These are phyloP conservation scores for Scheffersomyces titani DNA, from an alignment of 1,139 yeast species.

Conservation along the genomic window DNA sequence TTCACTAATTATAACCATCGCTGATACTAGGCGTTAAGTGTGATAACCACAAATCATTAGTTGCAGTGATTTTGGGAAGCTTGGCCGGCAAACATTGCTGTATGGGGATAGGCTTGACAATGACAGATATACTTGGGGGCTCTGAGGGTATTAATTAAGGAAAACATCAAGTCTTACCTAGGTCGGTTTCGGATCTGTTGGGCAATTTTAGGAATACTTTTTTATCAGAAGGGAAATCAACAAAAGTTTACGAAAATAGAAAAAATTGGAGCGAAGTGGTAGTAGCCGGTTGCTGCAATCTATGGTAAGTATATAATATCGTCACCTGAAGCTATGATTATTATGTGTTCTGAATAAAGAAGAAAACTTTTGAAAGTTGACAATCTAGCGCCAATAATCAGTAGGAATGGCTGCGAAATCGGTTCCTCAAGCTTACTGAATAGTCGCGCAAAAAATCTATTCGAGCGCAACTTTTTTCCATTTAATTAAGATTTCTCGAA, in stretches of 20 bases:
- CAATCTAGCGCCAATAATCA: background rate
- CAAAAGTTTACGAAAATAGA: background rate
- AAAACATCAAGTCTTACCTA: background rate
- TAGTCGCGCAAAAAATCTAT: background rate
- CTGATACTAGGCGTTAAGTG: background rate
- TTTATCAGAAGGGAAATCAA: background rate
- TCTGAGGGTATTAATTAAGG: background rate
- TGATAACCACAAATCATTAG: background rate
- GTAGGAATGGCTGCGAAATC: background rate
- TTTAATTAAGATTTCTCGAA: background rate
- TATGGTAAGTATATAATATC: no score
- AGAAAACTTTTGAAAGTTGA: background rate
- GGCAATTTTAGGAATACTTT: background rate
- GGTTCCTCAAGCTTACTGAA: background rate
- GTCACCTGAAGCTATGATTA: background rate
- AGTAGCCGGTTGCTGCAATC: background rate
- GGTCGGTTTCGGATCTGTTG: background rate
- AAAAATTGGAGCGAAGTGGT: background rate
- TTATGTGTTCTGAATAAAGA: background rate
- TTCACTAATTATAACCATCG: background rate
- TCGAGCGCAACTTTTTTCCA: background rate
- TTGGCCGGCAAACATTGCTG: background rate
- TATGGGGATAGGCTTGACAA: background rate
- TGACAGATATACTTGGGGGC: background rate
- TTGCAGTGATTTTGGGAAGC: background rate